Evolutionary conservation across 1,284 basidiomycete species (phyloP).

Genomic region (Fomitopsis pinicola): DNA sequence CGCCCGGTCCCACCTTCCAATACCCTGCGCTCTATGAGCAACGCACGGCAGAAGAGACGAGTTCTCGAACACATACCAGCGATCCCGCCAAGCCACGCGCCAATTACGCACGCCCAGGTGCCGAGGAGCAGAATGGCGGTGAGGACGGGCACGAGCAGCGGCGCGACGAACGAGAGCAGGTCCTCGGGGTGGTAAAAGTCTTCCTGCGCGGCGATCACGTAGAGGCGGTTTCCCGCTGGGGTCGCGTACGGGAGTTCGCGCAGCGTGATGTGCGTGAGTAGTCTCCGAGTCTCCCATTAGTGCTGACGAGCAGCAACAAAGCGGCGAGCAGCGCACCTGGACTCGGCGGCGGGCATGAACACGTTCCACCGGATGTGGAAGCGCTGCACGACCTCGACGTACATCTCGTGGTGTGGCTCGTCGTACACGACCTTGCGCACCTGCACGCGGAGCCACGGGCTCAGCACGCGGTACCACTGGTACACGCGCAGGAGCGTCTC

Average conservation of each 20-base stretch:
- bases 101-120: slow-evolving; percentile 37
- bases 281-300: slow-evolving; percentile 10
- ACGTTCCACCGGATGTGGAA: slow-evolving; percentile 51
- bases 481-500: slow-evolving; percentile 48
- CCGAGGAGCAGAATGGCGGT: slow-evolving; percentile 34
- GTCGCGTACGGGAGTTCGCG: slow-evolving; percentile 20
- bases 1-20: slow-evolving; percentile 10
- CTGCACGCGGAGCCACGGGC: slow-evolving; percentile 38
- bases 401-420: slow-evolving; percentile 27
- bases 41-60: too few species aligned
- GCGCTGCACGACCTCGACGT: slow-evolving; percentile 45
- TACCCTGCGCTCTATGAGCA: neutral
- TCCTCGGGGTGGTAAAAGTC: slow-evolving; percentile 63
- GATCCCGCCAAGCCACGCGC: slow-evolving; percentile 27
- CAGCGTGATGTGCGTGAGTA: slow-evolving; percentile 45
- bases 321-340: slow-evolving; percentile 11
- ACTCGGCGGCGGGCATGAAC: slow-evolving; percentile 35
- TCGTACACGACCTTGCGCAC: slow-evolving; percentile 46
- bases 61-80: slow-evolving; percentile 9
- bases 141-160: slow-evolving; percentile 43
- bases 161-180: slow-evolving; percentile 42
- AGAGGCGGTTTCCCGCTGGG: slow-evolving; percentile 28
- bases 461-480: slow-evolving; percentile 62
- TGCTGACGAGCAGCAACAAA: too few species aligned
- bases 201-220: slow-evolving; percentile 52